Conservation (phyloP, 331 rosid species). For the Pyracantha coccinea region DNA sequence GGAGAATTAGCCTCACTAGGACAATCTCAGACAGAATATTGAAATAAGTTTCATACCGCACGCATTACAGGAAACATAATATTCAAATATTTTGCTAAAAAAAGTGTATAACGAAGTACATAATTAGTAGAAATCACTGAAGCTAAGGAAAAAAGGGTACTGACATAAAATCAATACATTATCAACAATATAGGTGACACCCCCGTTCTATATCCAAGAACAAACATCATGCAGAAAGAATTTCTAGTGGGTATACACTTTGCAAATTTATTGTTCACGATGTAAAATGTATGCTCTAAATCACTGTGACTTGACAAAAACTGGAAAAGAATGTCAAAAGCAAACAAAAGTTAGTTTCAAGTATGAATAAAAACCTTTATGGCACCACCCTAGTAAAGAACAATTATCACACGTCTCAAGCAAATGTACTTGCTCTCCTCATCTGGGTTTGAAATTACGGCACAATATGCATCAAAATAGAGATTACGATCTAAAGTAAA, state of each 20-base stretch:
- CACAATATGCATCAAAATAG: slow-evolving; percentile 81
- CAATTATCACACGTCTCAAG: slow-evolving; percentile 84
- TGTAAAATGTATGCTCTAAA: too few relatives aligned
- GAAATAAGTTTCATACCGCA: background rate
- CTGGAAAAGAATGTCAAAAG: background rate
- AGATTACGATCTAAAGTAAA: slow-evolving; percentile 73
- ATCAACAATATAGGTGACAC: too few relatives aligned
- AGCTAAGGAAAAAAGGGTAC: too few relatives aligned
- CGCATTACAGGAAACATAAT: background rate
- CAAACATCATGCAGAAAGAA: background rate
- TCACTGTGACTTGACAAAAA: too few relatives aligned
- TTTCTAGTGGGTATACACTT: background rate
- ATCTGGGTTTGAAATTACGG: slow-evolving; percentile 90
- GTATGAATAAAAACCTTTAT: slow-evolving; percentile 50
- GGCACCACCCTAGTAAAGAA: slow-evolving; percentile 73
- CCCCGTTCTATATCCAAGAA: too few relatives aligned
- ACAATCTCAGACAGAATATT: background rate
- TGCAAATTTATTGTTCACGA: too few relatives aligned
- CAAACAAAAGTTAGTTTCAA: background rate
- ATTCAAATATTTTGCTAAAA: background rate
- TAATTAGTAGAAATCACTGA: too few relatives aligned
- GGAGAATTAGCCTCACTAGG: background rate
- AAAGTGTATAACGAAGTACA: background rate
- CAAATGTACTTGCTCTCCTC: slow-evolving; percentile 89
- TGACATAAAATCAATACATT: too few relatives aligned